Base-by-base conservation (phyloP, 768 basidiomycete species). In the Agaricus blazei region DNA sequence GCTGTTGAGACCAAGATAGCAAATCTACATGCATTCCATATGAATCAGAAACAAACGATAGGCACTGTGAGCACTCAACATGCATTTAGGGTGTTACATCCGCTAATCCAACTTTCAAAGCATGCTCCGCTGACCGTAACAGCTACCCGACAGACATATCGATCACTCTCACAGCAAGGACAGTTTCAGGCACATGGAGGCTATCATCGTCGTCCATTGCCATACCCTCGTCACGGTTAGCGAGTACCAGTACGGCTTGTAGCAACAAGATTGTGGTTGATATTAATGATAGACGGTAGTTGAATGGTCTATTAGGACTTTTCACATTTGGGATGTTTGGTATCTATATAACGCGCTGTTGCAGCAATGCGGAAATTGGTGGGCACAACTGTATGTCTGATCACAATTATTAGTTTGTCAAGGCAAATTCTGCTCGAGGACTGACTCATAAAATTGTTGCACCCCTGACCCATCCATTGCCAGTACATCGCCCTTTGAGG, bases 301-400 rank as follows among this genome's bases (percentile, higher is more conserved):
- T 41, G 19, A 45, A 44, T 34, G 19, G 29, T 48, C 51, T 60
- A 58, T 50, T 43, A 51, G 65, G 63, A 29, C 61, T 62, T 51
- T 48, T 55, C 46, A 15, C 29, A 47, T 48, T 55, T 55, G 6
- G 40, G 40, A 42, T 55, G 54, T 26, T 11, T 49, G 27, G 69
- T 64, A 56, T 72, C 70, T 61, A 91, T 90, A 55, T 68, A 76
- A 42, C 89, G 80, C 40, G 89, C 89, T 11, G 89, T 91, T 3
- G 89, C 89, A 28, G 88, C 88, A 59, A 91, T 87, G 2, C 89
- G 80, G 66, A 90, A 87, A 63, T 86, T 84, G 52, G 77, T 75
- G 9, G 89, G 89, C 55, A 86, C 67, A 4, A 91, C 89, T 5
- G 85, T 85, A 58, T 91, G 89, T 63, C 87, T 90, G 56, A 54